These are phyloP conservation scores for Hirsutella minnesotensis DNA, from an alignment of 2,329 filamentous ascomycete genomes.

Conservation along the genomic window DNA sequence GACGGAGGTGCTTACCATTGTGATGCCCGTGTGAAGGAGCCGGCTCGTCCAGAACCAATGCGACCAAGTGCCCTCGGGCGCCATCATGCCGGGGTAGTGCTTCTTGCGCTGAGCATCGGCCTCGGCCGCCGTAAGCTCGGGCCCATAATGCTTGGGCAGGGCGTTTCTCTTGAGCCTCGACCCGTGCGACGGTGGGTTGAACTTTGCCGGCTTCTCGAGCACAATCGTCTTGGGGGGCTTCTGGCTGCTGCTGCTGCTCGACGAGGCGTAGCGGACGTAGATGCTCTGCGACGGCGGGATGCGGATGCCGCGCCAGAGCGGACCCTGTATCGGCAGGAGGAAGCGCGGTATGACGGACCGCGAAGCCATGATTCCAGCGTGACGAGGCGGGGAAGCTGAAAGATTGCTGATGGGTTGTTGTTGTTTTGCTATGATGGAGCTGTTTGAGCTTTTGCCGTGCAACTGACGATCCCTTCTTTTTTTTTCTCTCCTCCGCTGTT, in stretches of 20 bases:
- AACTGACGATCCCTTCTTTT: neutral
- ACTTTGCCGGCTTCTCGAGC: constrained; percentile 78
- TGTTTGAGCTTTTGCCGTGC: neutral
- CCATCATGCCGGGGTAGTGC: constrained; percentile 82
- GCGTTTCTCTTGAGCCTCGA: constrained; percentile 47
- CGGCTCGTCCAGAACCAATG: constrained; percentile 75
- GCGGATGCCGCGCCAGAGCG: constrained; percentile 38
- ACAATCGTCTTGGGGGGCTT: constrained; percentile 46
- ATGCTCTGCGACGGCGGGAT: constrained; percentile 23
- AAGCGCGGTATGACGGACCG: constrained; percentile 51
- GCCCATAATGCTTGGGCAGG: constrained; percentile 61
- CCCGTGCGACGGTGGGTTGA: constrained; percentile 85
- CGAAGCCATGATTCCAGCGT: constrained; percentile 26
- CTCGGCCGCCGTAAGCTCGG: constrained; percentile 55
- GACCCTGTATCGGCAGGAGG: constrained; percentile 50
- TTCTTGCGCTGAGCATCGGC: constrained; percentile 51
- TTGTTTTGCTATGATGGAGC: neutral
- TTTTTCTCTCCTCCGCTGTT: too few relatives aligned
- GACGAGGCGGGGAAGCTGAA: neutral
- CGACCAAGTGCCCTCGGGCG: constrained; percentile 68
- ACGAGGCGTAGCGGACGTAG: constrained; percentile 22
- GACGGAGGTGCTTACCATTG: constrained; percentile 46
- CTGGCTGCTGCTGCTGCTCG: constrained; percentile 4
- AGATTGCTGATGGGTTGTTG: neutral
- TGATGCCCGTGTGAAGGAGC: constrained; percentile 69